These are phyloP conservation scores for Tephrocybe rancida DNA, from an alignment of 768 basidiomycete genomes.

Conservation along the genomic window DNA sequence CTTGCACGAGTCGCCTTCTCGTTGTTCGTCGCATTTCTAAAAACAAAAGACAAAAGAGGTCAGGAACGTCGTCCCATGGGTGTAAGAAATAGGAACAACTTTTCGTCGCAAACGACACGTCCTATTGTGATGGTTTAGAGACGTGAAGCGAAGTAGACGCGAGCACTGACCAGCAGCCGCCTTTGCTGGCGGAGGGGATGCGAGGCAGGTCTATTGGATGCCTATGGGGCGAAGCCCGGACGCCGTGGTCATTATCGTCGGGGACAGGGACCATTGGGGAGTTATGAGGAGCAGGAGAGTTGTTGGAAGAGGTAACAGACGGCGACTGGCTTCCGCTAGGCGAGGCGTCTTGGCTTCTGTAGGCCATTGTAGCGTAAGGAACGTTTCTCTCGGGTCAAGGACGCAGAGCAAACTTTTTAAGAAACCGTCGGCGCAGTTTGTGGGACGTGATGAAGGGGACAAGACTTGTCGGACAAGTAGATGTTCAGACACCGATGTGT, in stretches of 20 bases:
- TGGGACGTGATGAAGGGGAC: constrained; percentile 33
- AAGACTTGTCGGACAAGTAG: constrained; percentile 28
- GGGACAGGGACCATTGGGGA: constrained; percentile 35
- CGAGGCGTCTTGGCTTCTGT: constrained; percentile 49
- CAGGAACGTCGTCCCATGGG: neutral
- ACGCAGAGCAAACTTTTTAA: constrained; percentile 29
- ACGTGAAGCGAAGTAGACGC: constrained; percentile 10
- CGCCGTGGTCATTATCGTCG: constrained; percentile 30
- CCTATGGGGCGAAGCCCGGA: constrained; percentile 49
- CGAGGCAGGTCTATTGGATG: constrained; percentile 53
- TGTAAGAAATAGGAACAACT: constrained; percentile 40
- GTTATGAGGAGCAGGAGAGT: constrained; percentile 46
- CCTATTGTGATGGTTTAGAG: constrained; percentile 42
- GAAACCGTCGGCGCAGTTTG: constrained; percentile 37
- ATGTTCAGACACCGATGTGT: constrained; percentile 33
- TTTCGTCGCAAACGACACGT: constrained; percentile 84
- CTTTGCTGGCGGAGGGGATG: constrained; percentile 59
- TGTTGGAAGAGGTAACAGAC: constrained; percentile 44
- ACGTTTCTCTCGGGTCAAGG: constrained; percentile 18
- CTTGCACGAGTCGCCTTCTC: constrained; percentile 77
- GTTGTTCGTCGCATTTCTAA: constrained; percentile 89
- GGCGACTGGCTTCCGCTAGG: constrained; percentile 51
- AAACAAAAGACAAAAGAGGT: constrained; percentile 12
- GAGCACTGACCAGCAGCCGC: constrained; percentile 75
- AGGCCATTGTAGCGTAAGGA: constrained; percentile 44